These are phyloP conservation scores for Blastobotrys chiropterorum DNA, from an alignment of 805 yeast genomes.

Conservation along the genomic window DNA sequence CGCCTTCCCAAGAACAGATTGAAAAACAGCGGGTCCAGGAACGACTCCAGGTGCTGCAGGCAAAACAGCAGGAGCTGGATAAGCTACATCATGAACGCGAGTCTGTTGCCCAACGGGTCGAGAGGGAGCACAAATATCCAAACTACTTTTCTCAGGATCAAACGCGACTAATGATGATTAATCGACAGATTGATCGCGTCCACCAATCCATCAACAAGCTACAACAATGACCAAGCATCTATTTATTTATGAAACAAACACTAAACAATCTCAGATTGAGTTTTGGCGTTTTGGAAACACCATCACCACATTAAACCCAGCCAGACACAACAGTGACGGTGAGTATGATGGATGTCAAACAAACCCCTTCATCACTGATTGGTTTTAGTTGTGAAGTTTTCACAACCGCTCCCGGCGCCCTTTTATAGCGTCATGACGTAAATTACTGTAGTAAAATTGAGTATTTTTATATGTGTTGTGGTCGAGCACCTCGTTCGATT, in stretches of 20 bases:
- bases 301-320: slow-evolving; percentile 1
- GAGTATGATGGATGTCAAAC: background rate
- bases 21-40: background rate
- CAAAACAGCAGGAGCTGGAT: background rate
- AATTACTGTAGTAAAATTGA: too few relatives aligned
- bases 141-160: slow-evolving; percentile 7
- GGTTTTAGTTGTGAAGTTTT: slow-evolving; percentile 1
- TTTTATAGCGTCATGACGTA: too few relatives aligned
- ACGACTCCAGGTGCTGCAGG: background rate
- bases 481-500: background rate
- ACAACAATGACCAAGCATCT: background rate
- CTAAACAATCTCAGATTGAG: background rate
- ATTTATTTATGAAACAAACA: background rate
- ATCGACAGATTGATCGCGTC: slow-evolving; percentile 5
- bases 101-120: slow-evolving; percentile 1
- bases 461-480: too few relatives aligned
- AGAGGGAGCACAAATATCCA: slow-evolving; percentile 4
- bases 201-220: background rate
- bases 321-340: background rate
- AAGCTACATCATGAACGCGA: background rate
- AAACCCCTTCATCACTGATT: slow-evolving; percentile 1
- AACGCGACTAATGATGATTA: slow-evolving; percentile 4
- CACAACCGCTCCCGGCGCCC: background rate
- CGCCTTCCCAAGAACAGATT: background rate
- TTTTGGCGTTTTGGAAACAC: background rate